phyloP scores from a whole-genome alignment of 1,284 basidiomycete genomes.

The Thecaphora frezii region DNA sequence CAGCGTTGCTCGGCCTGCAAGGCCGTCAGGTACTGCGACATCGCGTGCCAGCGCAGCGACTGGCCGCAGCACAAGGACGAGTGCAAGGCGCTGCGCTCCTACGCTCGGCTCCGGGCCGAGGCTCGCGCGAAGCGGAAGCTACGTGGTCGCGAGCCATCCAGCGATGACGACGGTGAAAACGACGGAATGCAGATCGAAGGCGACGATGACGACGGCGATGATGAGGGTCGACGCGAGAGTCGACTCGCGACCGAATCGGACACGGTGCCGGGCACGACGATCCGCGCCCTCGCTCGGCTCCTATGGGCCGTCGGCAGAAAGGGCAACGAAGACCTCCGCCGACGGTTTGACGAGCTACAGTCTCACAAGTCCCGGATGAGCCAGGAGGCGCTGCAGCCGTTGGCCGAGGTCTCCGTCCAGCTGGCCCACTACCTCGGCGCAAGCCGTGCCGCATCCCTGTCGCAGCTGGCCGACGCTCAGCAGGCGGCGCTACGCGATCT shows the following conservation, averaged over 20 bases:
- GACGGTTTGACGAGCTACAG: neutral
- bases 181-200: conserved; percentile 1
- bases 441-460: conserved; percentile 12
- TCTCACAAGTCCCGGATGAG: neutral
- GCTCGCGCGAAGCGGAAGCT: neutral
- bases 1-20: conserved; percentile 38
- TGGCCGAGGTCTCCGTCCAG: conserved; percentile 22
- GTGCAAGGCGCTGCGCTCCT: conserved; percentile 31
- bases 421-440: conserved; percentile 25
- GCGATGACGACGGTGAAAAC: neutral
- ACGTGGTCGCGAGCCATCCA: too few relatives aligned
- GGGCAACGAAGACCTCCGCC: neutral
- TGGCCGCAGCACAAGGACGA: conserved; percentile 34
- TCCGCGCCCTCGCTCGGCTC: conserved; percentile 32
- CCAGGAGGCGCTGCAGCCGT: conserved; percentile 16
- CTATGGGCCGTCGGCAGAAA: conserved; percentile 14
- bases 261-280: conserved; percentile 20
- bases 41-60: conserved; percentile 27
- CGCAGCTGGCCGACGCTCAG: conserved; percentile 20
- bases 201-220: conserved; percentile 9
- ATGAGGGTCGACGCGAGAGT: conserved; percentile 1
- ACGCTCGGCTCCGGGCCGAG: neutral
- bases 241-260: conserved; percentile 6
- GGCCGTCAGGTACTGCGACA: conserved; percentile 27
- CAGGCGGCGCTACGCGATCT: conserved; percentile 24